Evolutionary conservation across 495 filamentous ascomycete species (phyloP), one percentile per base, ranked within the genome.

Genomic region (Ramalina intermedia): DNA sequence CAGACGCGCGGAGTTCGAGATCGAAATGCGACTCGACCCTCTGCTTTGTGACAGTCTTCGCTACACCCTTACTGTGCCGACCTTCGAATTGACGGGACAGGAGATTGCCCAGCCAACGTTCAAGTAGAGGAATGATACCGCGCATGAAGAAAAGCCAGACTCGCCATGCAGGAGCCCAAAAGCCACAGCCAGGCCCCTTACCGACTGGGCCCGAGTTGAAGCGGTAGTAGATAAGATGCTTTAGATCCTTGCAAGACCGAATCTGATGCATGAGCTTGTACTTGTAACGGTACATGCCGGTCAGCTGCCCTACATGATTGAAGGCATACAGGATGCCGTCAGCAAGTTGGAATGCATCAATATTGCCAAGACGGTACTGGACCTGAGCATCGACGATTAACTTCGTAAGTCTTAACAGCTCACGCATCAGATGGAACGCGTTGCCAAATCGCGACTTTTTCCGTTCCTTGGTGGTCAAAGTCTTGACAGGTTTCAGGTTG

Each of bases 211-310:
- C 91, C 33, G 89, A 90, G 64, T 99, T 99, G 71, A 99, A 99
- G 13, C 93, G 85, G 63, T 99, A 96, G 70, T 99, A 99, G 54
- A 99, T 96, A 45, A 99, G 63, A 78, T 99, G 93, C 76, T 99
- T 99, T 59, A 99, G 67, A 67, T 99, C 93, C 63, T 99, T 99
- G 70, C 93, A 99, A 2, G 93, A 91, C 42, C 93, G 87, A 58
- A 99, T 96, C 66, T 99, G 93, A 64, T 99, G 93, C 93, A 99
- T 99, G 35, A 99, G 75, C 71, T 99, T 99, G 70, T 99, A 99
- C 74, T 99, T 99, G 78, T 99, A 99, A 24, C 93, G 85, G 68
- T 99, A 99, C 93, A 99, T 99, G 58, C 93, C 93, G 23, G 93
- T 99, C 46, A 99, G 71, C 67, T 99, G 93, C 44, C 93, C 93